These are phyloP conservation scores for Blastobotrys chiropterorum DNA, from an alignment of 805 yeast species.

Conservation along the genomic window DNA sequence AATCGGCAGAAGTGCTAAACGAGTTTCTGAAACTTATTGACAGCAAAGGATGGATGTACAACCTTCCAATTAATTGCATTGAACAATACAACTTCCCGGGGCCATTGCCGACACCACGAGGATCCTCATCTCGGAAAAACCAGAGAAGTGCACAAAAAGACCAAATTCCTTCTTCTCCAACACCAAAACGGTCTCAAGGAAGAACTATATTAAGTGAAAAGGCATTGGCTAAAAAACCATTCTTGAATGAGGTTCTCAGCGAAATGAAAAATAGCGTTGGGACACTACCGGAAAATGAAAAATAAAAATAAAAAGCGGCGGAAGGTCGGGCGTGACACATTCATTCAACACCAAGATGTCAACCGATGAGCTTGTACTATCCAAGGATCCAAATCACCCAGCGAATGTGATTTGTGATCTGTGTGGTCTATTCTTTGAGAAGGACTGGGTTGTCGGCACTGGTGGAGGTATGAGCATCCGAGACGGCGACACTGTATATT, in stretches of 20 bases:
- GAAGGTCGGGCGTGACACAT: too few relatives aligned
- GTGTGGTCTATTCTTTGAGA: constrained; percentile 67
- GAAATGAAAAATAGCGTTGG: constrained; percentile 2
- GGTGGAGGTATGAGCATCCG: constrained; percentile 91
- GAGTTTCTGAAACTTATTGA: constrained; percentile 56
- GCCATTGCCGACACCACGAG: neutral
- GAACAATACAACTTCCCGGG: constrained; percentile 14
- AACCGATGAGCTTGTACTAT: constrained; percentile 21
- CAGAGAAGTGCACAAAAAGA: neutral
- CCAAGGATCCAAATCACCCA: constrained; percentile 60
- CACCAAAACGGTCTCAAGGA: neutral
- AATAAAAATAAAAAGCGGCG: too few relatives aligned
- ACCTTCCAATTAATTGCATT: constrained; percentile 37
- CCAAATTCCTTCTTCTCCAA: neutral
- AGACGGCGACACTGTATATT: constrained; percentile 49
- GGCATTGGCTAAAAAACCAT: neutral
- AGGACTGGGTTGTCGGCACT: constrained; percentile 92
- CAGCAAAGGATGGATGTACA: constrained; percentile 56
- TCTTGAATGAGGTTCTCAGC: constrained; percentile 8
- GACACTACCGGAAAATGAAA: neutral
- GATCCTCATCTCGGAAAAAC: neutral
- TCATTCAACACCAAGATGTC: neutral
- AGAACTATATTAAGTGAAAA: constrained; percentile 1
- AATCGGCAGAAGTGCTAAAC: constrained; percentile 44
- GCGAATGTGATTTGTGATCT: constrained; percentile 80